These are phyloP conservation scores for Rhizopus sp. DNA, from an alignment of 371 early-diverging fungal genomes.

Conservation along the genomic window DNA sequence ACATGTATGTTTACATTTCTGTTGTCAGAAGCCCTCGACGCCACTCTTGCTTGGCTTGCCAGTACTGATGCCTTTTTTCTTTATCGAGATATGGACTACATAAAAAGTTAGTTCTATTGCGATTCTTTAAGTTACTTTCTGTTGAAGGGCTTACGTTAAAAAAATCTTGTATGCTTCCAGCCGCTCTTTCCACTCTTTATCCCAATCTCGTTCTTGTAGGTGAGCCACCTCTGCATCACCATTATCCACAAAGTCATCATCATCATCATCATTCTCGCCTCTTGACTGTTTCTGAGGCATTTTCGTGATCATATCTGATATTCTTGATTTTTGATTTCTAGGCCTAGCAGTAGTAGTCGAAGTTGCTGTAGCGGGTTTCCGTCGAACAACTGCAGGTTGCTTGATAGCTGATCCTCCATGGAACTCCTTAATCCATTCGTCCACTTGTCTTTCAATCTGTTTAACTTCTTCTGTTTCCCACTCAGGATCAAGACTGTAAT, in stretches of 20 bases:
- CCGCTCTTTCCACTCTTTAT: constrained; percentile 34
- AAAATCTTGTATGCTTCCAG: constrained; percentile 31
- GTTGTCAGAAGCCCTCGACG: constrained; percentile 43
- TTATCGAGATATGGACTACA: constrained; percentile 34
- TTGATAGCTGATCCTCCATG: constrained; percentile 23
- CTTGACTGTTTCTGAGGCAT: constrained; percentile 16
- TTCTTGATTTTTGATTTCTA: constrained; percentile 18
- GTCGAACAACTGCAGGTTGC: constrained; percentile 1
- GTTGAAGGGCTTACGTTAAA: constrained; percentile 23
- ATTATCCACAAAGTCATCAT: constrained; percentile 21
- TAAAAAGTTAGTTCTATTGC: not conserved
- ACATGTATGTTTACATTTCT: constrained; percentile 31
- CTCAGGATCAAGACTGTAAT: constrained; percentile 33
- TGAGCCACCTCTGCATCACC: constrained; percentile 38
- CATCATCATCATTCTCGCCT: constrained; percentile 11
- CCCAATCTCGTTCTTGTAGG: constrained; percentile 30
- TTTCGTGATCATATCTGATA: constrained; percentile 31
- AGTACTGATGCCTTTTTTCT: constrained; percentile 22
- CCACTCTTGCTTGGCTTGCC: constrained; percentile 43
- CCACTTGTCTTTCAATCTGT: constrained; percentile 50
- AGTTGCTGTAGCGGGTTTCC: constrained; percentile 12
- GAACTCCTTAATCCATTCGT: constrained; percentile 57
- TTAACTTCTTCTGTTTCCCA: constrained; percentile 59
- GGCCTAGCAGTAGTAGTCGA: constrained; percentile 18
- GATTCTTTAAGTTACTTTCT: not conserved